phyloP scores from a whole-genome alignment of 352 stramenopile genomes.

The Phytopythium chamaehyphon region DNA sequence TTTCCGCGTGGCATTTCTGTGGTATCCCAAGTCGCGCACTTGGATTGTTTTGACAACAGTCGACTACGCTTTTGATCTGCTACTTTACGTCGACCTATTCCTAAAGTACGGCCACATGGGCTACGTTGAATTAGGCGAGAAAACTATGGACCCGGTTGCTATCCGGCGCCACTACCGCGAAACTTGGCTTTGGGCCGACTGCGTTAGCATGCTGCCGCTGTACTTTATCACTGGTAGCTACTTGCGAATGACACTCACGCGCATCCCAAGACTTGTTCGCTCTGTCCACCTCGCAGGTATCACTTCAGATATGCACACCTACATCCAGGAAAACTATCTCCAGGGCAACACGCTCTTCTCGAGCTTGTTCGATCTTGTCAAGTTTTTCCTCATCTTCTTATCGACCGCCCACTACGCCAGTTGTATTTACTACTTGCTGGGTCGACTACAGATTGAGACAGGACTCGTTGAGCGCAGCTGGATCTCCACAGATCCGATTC shows the following conservation, averaged over 20 bases:
- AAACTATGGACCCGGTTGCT: slow-evolving; percentile 25
- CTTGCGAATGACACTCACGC: slow-evolving; percentile 31
- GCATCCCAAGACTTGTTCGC: slow-evolving; percentile 37
- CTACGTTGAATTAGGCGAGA: slow-evolving; percentile 36
- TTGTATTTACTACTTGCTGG: slow-evolving; percentile 48
- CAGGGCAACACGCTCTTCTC: slow-evolving; percentile 31
- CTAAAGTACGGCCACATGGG: slow-evolving; percentile 39
- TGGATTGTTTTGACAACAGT: slow-evolving; percentile 28
- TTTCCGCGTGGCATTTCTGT: slow-evolving; percentile 44
- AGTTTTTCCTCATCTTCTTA: slow-evolving; percentile 59
- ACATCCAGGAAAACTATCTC: slow-evolving; percentile 52
- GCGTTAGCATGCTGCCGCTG: slow-evolving; percentile 32
- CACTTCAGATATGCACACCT: slow-evolving; percentile 34
- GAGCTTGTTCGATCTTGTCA: slow-evolving; percentile 43
- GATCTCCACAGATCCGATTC: slow-evolving; percentile 50
- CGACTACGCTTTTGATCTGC: slow-evolving; percentile 32
- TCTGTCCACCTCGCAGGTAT: slow-evolving; percentile 35
- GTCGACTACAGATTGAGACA: slow-evolving; percentile 30
- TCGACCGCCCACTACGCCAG: slow-evolving; percentile 48
- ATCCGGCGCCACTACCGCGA: slow-evolving; percentile 29
- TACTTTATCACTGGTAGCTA: slow-evolving; percentile 28
- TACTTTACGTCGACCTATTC: slow-evolving; percentile 34
- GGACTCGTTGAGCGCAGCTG: slow-evolving; percentile 37
- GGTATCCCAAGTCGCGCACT: slow-evolving; percentile 16
- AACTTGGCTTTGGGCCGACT: slow-evolving; percentile 29